These are phyloP conservation scores for Aphanomyces cochlioides DNA, from an alignment of 352 stramenopile species.

Conservation along the genomic window DNA sequence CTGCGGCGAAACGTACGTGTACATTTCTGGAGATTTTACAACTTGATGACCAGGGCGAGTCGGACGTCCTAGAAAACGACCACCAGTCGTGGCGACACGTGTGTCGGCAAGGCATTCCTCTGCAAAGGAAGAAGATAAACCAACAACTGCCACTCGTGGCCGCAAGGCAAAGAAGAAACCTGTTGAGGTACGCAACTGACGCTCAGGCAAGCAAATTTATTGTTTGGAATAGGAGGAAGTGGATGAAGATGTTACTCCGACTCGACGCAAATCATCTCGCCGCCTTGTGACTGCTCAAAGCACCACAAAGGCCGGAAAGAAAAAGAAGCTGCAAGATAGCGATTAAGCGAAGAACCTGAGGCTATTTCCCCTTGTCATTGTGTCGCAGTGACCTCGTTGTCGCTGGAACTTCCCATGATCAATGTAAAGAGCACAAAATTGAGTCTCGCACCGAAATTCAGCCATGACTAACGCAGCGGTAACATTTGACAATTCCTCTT, in stretches of 20 bases:
- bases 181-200: background rate
- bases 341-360: background rate
- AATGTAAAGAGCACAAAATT: too few relatives aligned
- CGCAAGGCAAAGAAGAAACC: background rate
- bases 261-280: background rate
- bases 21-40: background rate
- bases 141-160: background rate
- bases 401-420: too few relatives aligned
- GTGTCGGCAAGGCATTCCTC: background rate
- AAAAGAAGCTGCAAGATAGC: background rate
- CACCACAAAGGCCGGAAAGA: background rate
- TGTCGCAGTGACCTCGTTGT: too few relatives aligned
- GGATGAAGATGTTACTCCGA: background rate
- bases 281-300: background rate
- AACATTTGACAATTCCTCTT: too few relatives aligned
- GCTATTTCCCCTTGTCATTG: too few relatives aligned
- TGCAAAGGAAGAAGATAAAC: background rate
- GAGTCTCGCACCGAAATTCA: too few relatives aligned
- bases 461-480: too few relatives aligned
- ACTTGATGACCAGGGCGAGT: background rate
- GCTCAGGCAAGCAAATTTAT: background rate
- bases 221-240: background rate
- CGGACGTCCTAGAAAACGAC: slow-evolving; percentile 4
- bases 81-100: background rate
- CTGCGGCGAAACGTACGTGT: background rate